Base-by-base conservation (phyloP, 2,329 filamentous ascomycete species). In the Phoma sp. region DNA sequence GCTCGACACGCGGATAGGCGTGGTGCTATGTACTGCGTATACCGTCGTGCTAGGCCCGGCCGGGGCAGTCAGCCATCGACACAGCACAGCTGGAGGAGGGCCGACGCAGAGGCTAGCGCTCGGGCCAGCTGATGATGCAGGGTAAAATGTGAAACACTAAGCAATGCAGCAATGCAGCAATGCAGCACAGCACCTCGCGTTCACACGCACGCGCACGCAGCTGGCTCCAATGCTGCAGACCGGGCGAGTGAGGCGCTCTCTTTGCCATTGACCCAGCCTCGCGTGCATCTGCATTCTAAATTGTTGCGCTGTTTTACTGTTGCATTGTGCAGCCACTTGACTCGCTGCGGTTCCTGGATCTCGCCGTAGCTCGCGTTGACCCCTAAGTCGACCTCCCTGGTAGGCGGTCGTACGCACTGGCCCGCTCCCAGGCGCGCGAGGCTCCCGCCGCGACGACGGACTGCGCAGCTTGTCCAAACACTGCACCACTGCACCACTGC, bases 61-160 rank as follows among this genome's bases (percentile, higher is more conserved):
- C 22, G 22, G 6, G 22, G 22, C 22, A 24, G 22, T 24, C 22
- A 5, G 32, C 40, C 31, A 22, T 10, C 51, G 29, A 45, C 29
- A 35, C 35, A 48, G 40, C 21, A 25, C 33, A 43, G 7, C n/a
- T 45, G 51, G 51, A 50, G 40, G 45, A 41, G 35, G 21, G 51
- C 45, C 45, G 40, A 43, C 15, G 25, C 24, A 31, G 33, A 22
- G 7, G 17, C 17, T 3, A 19, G 40, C 43, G 27, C 43, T 7
- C 44, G 33, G 44, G 38, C 44, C 44, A 51, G 39, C 32, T 38
- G 32, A 36, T 49, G 17, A n/a, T 25, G 40, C 21, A 29, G 17
- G 40, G 27, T 31, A 27, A 22, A 44, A 27, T 33, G 27, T 55
- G 52, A 55, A 55, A 55, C 52, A 38, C 41, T 46, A 46, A 51